Evolutionary conservation across 768 basidiomycete genomes (phyloP).

Genomic region (Trametes elegans): DNA sequence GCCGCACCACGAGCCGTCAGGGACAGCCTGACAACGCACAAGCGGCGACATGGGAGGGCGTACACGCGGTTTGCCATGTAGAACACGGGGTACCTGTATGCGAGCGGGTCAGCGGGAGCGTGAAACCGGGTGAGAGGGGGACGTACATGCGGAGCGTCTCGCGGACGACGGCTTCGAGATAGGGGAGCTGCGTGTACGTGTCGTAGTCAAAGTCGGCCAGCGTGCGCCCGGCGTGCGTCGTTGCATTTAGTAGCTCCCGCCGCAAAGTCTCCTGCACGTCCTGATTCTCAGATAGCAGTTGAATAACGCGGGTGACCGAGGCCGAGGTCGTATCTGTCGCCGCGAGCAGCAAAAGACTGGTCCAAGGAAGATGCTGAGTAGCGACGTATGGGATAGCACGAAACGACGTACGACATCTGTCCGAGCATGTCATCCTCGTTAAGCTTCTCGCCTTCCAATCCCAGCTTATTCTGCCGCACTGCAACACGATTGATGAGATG

Average conservation of each 20-base stretch:
- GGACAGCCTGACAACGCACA: neutral
- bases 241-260: neutral
- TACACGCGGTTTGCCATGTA: constrained; percentile 3
- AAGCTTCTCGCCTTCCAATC: neutral
- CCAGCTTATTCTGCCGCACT: constrained; percentile 1
- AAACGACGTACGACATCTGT: constrained; percentile 11
- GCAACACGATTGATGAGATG: too few species aligned
- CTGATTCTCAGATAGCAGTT: neutral
- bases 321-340: constrained; percentile 8
- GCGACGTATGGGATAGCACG: neutral
- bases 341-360: constrained; percentile 1
- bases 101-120: neutral
- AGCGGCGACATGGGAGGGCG: neutral
- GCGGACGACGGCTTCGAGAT: constrained; percentile 11
- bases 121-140: neutral
- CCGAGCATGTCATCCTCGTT: constrained; percentile 5
- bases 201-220: constrained; percentile 6
- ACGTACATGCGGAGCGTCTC: constrained; percentile 4
- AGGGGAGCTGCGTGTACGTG: neutral
- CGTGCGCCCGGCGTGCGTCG: neutral
- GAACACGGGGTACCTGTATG: neutral
- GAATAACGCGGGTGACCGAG: neutral
- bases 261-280: neutral
- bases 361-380: neutral
- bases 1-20: too few species aligned